Conservation (phyloP, 2,329 filamentous ascomycete species). For the Metarhizium robertsii region DNA sequence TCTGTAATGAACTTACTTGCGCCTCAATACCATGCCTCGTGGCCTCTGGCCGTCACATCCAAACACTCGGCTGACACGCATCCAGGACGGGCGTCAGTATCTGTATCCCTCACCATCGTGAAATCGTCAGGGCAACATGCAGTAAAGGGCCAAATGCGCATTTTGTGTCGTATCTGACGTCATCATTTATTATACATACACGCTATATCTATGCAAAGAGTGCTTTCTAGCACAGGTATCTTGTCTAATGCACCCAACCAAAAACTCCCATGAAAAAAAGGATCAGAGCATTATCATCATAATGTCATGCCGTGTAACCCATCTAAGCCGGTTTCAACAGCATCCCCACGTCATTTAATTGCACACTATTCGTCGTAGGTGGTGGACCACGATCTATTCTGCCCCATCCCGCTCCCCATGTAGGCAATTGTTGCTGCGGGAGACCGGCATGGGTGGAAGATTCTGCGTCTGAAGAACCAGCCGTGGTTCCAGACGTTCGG, state of each 20-base stretch:
- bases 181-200: background rate
- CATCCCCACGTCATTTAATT: slow-evolving; percentile 26
- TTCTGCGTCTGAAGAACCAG: background rate
- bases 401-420: slow-evolving; percentile 21
- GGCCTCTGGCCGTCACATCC: no score
- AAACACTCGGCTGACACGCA: no score
- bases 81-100: no score
- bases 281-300: background rate
- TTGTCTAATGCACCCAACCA: slow-evolving; percentile 3
- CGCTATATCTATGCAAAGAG: background rate
- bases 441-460: background rate
- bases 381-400: slow-evolving; percentile 18
- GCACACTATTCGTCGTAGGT: slow-evolving; percentile 12
- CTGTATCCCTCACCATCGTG: no score
- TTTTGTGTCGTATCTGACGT: background rate
- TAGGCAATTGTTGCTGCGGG: slow-evolving; percentile 10
- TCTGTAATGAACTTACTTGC: no score
- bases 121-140: no score
- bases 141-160: no score
- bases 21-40: no score
- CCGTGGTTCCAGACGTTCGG: slow-evolving; percentile 2
- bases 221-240: slow-evolving; percentile 4
- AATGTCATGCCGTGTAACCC: background rate
- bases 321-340: slow-evolving; percentile 10
- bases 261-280: background rate